A percentile compares a stretch with the other conserved stretches of the same genome.
phyloP scores from a whole-genome alignment of 148 eudicot genomes.

The Oxyria digyna region DNA sequence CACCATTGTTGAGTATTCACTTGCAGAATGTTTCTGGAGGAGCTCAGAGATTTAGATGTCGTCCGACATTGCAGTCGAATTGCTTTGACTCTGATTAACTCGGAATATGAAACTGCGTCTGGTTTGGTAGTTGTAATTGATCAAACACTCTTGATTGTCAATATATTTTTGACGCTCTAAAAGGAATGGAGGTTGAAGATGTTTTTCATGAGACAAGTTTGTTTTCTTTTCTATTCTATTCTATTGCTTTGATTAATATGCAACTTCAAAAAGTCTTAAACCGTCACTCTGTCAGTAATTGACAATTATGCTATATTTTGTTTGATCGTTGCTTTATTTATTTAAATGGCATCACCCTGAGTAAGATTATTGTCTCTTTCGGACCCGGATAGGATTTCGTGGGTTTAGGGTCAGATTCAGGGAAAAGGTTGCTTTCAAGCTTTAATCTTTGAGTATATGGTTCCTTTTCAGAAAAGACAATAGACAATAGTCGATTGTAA shows the following conservation, averaged over 20 bases:
- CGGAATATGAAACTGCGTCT: conserved; percentile 34
- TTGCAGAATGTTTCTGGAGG: too few species aligned
- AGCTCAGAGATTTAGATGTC: conserved; percentile 12
- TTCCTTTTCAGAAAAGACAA: conserved; percentile 7
- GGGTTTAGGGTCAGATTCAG: not conserved
- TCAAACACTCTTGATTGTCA: conserved; percentile 68
- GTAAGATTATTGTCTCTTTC: not conserved
- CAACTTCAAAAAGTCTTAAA: not conserved
- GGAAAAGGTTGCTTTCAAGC: not conserved
- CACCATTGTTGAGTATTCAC: conserved; percentile 22
- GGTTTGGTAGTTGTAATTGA: conserved; percentile 69
- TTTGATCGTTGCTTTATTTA: not conserved
- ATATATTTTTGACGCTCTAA: conserved; percentile 67
- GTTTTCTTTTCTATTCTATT: not conserved
- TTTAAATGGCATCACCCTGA: not conserved
- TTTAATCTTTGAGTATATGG: conserved; percentile 1
- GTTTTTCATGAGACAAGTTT: not conserved
- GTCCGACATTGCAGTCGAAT: conserved; percentile 23
- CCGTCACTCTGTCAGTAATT: not conserved
- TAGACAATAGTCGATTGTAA: too few species aligned
- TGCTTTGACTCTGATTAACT: conserved; percentile 46
- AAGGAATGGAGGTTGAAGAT: too few species aligned
- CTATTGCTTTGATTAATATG: not conserved
- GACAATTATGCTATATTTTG: not conserved
- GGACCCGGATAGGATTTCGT: conserved; percentile 1